A percentile compares a stretch with the other conserved stretches of the same genome.
Conservation (phyloP, 78 protist species). For the Dictyostelium intermedium region DNA sequence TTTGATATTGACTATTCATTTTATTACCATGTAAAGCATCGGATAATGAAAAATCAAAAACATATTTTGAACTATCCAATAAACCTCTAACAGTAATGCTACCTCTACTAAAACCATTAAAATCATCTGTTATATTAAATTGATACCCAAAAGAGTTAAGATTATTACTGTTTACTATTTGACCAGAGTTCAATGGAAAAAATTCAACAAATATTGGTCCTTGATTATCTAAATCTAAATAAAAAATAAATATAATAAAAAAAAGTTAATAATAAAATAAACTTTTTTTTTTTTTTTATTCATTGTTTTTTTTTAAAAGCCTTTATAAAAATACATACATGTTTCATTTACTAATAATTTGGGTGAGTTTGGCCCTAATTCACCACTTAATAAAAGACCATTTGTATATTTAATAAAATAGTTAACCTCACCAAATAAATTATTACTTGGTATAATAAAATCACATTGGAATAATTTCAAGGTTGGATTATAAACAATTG, state of each 20-base stretch:
- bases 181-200: no score
- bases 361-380: neutral
- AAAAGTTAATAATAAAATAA: no score
- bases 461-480: neutral
- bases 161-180: neutral
- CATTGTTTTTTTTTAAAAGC: no score
- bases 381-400: neutral
- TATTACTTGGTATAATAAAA: neutral
- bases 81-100: neutral
- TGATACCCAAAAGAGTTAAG: neutral
- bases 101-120: slow-evolving; percentile 1
- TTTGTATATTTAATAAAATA: neutral
- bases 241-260: neutral
- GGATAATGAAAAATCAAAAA: neutral
- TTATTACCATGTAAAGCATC: neutral
- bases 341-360: neutral
- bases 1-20: neutral
- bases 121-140: neutral
- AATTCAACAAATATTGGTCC: neutral
- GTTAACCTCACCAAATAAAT: neutral
- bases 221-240: neutral
- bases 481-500: neutral
- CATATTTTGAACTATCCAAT: neutral
- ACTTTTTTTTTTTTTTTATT: neutral
- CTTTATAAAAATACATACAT: neutral